phyloP scores from a whole-genome alignment of 495 filamentous ascomycete genomes.

The Parmelia sp. region DNA sequence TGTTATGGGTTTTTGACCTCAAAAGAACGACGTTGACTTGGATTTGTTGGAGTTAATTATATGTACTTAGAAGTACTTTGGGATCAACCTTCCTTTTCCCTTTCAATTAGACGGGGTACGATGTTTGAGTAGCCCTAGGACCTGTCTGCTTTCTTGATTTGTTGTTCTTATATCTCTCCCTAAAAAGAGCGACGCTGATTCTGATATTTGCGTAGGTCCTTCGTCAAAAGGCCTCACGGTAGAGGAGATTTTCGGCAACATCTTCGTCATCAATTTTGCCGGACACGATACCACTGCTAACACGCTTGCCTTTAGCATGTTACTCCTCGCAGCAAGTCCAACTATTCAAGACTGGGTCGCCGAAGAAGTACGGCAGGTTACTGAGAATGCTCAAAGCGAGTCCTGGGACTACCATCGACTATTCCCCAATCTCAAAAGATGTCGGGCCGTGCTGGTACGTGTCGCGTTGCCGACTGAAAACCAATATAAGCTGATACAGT shows the following conservation, averaged over 20 bases:
- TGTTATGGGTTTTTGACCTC: too few species aligned
- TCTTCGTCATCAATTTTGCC: slow-evolving; percentile 27
- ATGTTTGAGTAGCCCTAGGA: too few species aligned
- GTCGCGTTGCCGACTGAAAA: not conserved
- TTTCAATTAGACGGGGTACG: too few species aligned
- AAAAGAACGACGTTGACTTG: too few species aligned
- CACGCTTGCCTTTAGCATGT: slow-evolving; percentile 17
- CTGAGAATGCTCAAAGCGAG: not conserved
- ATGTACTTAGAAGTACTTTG: too few species aligned
- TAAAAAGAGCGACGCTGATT: too few species aligned
- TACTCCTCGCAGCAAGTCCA: slow-evolving; percentile 22
- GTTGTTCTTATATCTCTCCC: too few species aligned
- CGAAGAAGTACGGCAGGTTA: slow-evolving; percentile 33
- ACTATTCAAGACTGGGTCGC: slow-evolving; percentile 28
- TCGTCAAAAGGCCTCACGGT: slow-evolving; percentile 17
- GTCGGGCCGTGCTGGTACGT: slow-evolving; percentile 42
- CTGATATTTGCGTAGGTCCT: too few species aligned
- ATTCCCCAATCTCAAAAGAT: slow-evolving; percentile 42
- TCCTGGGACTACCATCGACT: slow-evolving; percentile 37
- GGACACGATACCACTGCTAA: slow-evolving; percentile 30
- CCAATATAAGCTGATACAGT: not conserved
- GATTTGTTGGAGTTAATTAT: too few species aligned
- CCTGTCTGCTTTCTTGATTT: too few species aligned
- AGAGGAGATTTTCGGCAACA: slow-evolving; percentile 28
- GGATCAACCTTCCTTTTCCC: too few species aligned